phyloP scores from a whole-genome alignment of 352 stramenopile genomes.

The Thraustotheca clavata region DNA sequence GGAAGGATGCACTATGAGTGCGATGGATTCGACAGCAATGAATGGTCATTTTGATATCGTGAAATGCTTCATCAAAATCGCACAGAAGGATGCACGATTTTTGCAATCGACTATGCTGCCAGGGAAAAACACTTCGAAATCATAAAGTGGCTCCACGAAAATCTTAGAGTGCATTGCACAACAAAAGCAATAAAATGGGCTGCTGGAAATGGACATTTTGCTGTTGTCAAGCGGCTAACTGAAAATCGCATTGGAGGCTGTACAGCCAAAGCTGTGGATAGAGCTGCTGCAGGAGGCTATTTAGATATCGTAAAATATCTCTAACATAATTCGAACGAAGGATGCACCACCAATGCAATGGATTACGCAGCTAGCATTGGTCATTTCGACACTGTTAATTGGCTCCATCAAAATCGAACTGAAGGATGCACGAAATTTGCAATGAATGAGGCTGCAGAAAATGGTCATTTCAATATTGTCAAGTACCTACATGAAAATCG shows the following conservation, averaged over 20 bases:
- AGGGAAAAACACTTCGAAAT: constrained; percentile 25
- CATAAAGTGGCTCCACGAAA: constrained; percentile 28
- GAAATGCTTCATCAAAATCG: constrained; percentile 1
- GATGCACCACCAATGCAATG: constrained; percentile 21
- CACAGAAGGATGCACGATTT: neutral
- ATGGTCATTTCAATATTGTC: constrained; percentile 17
- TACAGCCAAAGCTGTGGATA: constrained; percentile 16
- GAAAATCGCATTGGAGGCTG: constrained; percentile 12
- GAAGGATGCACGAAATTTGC: constrained; percentile 21
- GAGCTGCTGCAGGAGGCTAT: constrained; percentile 10
- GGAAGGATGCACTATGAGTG: neutral
- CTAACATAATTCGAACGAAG: constrained; percentile 13
- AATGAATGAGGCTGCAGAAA: constrained; percentile 11
- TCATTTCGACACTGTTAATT: constrained; percentile 19
- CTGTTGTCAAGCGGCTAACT: constrained; percentile 27
- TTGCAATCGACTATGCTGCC: constrained; percentile 28
- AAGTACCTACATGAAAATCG: constrained; percentile 22
- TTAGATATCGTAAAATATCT: constrained; percentile 22
- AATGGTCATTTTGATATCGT: constrained; percentile 7
- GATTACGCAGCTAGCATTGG: constrained; percentile 12
- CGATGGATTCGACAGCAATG: neutral
- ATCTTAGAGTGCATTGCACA: constrained; percentile 27
- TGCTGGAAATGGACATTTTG: constrained; percentile 24
- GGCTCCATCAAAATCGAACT: constrained; percentile 6
- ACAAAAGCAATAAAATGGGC: constrained; percentile 29